A percentile compares a stretch with the other conserved stretches of the same genome.
Conservation (phyloP, 2,329 filamentous ascomycete genomes). For the Aspergillaceae sp. region DNA sequence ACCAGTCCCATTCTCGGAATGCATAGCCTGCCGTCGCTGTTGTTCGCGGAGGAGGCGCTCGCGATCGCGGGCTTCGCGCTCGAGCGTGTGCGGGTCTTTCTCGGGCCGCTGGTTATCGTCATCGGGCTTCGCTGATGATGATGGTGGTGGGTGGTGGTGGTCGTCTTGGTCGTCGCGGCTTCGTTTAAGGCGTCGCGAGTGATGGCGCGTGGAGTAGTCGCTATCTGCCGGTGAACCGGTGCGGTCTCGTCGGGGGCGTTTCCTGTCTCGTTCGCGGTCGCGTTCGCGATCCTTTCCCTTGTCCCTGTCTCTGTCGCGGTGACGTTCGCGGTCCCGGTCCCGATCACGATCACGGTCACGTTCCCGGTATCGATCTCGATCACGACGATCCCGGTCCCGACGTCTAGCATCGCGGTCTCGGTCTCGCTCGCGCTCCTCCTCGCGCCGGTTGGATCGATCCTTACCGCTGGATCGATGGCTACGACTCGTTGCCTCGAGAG, state of each 20-base stretch:
- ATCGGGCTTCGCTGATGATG: constrained; percentile 4
- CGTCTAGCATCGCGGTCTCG: constrained; percentile 21
- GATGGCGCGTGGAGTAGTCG: constrained; percentile 26
- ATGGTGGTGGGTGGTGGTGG: not conserved
- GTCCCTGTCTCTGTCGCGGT: constrained; percentile 30
- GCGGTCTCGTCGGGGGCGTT: constrained; percentile 35
- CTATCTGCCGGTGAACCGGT: constrained; percentile 25
- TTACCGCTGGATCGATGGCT: constrained; percentile 19
- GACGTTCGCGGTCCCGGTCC: constrained; percentile 16
- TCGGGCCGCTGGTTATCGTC: constrained; percentile 16
- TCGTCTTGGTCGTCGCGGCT: constrained; percentile 22
- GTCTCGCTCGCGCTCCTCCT: constrained; percentile 22
- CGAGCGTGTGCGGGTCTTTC: constrained; percentile 64
- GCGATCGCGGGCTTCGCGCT: constrained; percentile 58
- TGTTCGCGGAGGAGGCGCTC: constrained; percentile 58
- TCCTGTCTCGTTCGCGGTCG: constrained; percentile 31
- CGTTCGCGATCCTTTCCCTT: constrained; percentile 37
- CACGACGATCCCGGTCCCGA: constrained; percentile 18
- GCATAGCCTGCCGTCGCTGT: constrained; percentile 51
- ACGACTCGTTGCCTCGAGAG: constrained; percentile 17
- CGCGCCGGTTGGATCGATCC: constrained; percentile 21
- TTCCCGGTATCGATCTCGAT: constrained; percentile 31
- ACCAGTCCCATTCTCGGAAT: constrained; percentile 6
- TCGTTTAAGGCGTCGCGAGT: constrained; percentile 29
- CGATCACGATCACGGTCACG: constrained; percentile 17